A percentile compares a stretch with the other conserved stretches of the same genome.
These are phyloP conservation scores for Monocercomonoides exilis DNA, from an alignment of 78 protist genomes.

Conservation along the genomic window DNA sequence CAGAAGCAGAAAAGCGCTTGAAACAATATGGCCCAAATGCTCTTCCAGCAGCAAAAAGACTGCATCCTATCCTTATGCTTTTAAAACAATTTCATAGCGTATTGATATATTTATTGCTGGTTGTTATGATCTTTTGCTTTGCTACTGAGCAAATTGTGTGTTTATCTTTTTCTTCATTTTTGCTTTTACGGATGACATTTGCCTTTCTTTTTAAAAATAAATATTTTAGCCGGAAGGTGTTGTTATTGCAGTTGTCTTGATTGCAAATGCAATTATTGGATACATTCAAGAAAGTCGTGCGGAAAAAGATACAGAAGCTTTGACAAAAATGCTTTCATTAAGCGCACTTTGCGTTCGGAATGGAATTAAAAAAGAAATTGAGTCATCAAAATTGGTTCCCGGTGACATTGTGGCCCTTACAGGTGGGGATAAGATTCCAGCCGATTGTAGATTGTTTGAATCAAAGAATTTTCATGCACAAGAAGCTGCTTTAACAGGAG, in stretches of 20 bases:
- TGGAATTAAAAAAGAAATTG: not conserved
- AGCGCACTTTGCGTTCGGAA: slow-evolving; percentile 30
- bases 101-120: slow-evolving; percentile 3
- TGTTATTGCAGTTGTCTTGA: slow-evolving; percentile 57
- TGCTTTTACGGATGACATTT: no score
- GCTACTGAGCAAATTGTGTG: not conserved
- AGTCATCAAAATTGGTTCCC: slow-evolving; percentile 15
- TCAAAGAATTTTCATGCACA: not conserved
- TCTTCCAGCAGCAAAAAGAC: not conserved
- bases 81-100: slow-evolving; percentile 4
- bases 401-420: slow-evolving; percentile 38
- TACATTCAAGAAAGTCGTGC: slow-evolving; percentile 57
- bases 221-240: no score
- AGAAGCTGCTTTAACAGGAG: slow-evolving; percentile 23
- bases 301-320: slow-evolving; percentile 49
- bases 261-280: slow-evolving; percentile 54
- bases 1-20: not conserved
- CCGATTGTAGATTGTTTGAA: slow-evolving; percentile 32
- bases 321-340: slow-evolving; percentile 16
- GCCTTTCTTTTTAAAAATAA: no score
- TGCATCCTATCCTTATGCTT: not conserved
- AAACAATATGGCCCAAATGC: not conserved
- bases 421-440: slow-evolving; percentile 44
- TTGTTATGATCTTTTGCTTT: not conserved
- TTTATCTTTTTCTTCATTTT: no score